Percentiles rank a stretch among this genome's conserved stretches.
These are phyloP conservation scores for Colletotrichum orbiculare DNA, from an alignment of 2,329 filamentous ascomycete genomes.

Conservation along the genomic window DNA sequence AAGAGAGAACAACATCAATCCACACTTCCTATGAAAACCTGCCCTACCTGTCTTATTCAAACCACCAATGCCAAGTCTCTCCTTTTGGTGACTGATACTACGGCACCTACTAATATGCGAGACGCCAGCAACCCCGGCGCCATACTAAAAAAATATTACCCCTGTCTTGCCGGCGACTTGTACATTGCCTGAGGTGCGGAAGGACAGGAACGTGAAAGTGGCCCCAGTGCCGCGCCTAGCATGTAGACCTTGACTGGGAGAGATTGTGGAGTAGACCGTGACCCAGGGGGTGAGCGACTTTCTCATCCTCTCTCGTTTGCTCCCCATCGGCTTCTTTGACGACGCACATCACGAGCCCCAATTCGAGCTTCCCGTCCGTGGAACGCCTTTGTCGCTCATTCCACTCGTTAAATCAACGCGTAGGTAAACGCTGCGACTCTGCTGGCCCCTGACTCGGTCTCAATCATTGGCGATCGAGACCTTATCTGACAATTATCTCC, in stretches of 20 bases:
- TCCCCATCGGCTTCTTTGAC: conserved; percentile 7
- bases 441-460: conserved; percentile 11
- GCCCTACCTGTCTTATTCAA: too few species aligned
- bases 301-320: conserved; percentile 10
- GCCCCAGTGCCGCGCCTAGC: conserved; percentile 14
- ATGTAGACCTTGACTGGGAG: not conserved
- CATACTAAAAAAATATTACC: not conserved
- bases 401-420: conserved; percentile 11
- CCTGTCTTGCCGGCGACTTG: not conserved
- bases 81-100: conserved; percentile 6
- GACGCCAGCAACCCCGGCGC: conserved; percentile 4
- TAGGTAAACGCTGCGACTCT: conserved; percentile 1
- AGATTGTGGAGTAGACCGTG: conserved; percentile 5
- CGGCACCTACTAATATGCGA: not conserved
- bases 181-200: conserved; percentile 12
- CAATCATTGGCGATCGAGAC: conserved; percentile 15
- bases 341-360: conserved; percentile 8
- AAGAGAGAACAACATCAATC: not conserved
- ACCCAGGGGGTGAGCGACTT: conserved; percentile 15
- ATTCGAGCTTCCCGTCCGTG: conserved; percentile 16
- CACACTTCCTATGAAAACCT: not conserved
- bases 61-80: too few species aligned
- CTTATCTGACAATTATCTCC: conserved; percentile 15
- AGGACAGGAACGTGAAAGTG: conserved; percentile 19
- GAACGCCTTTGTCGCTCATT: conserved; percentile 34